phyloP scores from a whole-genome alignment of 1,139 yeast genomes.

The Keqinozyma sinolaborantium region DNA sequence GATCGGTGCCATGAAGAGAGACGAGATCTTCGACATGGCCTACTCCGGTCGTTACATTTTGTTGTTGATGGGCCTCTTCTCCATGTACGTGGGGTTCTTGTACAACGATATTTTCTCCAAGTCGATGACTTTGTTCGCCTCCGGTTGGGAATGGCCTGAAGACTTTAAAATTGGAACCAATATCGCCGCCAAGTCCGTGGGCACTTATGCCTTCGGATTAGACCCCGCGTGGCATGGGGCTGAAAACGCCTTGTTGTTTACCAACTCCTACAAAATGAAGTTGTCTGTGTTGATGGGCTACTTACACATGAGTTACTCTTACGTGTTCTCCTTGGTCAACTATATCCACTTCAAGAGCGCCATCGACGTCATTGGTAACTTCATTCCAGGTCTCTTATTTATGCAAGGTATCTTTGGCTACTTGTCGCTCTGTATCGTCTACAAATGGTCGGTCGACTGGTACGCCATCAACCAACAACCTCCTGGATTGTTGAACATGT shows the following conservation, averaged over 20 bases:
- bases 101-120: conserved; percentile 77
- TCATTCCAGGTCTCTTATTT: conserved; percentile 73
- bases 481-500: conserved; percentile 77
- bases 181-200: conserved; percentile 51
- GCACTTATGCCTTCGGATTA: conserved; percentile 64
- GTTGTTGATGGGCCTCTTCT: conserved; percentile 70
- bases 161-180: conserved; percentile 56
- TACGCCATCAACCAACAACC: conserved; percentile 63
- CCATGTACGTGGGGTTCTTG: conserved; percentile 74
- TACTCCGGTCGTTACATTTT: conserved; percentile 71
- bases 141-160: conserved; percentile 78
- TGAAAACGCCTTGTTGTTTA: conserved; percentile 67
- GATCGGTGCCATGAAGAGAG: conserved; percentile 60
- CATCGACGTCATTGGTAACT: conserved; percentile 72
- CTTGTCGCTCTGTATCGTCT: conserved; percentile 64
- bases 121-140: conserved; percentile 66
- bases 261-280: conserved; percentile 82
- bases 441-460: conserved; percentile 83
- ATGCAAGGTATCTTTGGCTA: conserved; percentile 86
- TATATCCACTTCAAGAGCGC: conserved; percentile 53
- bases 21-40: conserved; percentile 82
- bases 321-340: conserved; percentile 64
- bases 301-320: conserved; percentile 74
- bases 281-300: conserved; percentile 78
- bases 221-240: conserved; percentile 85